phyloP scores from a whole-genome alignment of 164 flowering plant genomes.

The Umbellularia californica region DNA sequence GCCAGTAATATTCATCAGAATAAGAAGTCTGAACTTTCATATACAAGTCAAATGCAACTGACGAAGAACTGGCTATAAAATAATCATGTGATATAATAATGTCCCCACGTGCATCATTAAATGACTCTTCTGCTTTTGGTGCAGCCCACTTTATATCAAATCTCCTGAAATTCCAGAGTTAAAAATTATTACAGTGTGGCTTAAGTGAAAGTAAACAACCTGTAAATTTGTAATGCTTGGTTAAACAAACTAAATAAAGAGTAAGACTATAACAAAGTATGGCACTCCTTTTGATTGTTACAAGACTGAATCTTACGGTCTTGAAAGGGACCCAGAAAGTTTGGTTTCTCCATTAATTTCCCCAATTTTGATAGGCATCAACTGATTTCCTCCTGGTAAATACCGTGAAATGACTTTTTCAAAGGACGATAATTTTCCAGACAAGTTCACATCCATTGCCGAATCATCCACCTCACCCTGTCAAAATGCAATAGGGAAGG shows the following conservation, averaged over 20 bases:
- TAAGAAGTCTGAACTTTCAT: conserved; percentile 73
- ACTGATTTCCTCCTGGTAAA: conserved; percentile 62
- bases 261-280: conserved; percentile 1
- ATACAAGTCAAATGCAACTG: conserved; percentile 82
- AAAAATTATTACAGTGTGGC: neutral
- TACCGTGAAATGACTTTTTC: conserved; percentile 73
- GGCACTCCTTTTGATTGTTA: neutral
- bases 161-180: conserved; percentile 45
- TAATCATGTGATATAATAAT: conserved; percentile 80
- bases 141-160: conserved; percentile 98
- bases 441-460: conserved; percentile 88
- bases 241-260: too few relatives aligned
- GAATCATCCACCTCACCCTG: conserved; percentile 91
- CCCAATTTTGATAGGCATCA: conserved; percentile 67
- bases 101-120: conserved; percentile 92
- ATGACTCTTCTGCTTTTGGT: conserved; percentile 96
- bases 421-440: conserved; percentile 71
- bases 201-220: too few relatives aligned
- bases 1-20: conserved; percentile 43
- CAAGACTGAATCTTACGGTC: conserved; percentile 60
- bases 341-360: conserved; percentile 92
- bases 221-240: too few relatives aligned
- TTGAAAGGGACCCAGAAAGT: conserved; percentile 86
- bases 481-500: conserved; percentile 7
- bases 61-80: conserved; percentile 69